Evolutionary conservation across 768 basidiomycete species (phyloP).

Genomic region (Cystofilobasidium bisporidii): DNA sequence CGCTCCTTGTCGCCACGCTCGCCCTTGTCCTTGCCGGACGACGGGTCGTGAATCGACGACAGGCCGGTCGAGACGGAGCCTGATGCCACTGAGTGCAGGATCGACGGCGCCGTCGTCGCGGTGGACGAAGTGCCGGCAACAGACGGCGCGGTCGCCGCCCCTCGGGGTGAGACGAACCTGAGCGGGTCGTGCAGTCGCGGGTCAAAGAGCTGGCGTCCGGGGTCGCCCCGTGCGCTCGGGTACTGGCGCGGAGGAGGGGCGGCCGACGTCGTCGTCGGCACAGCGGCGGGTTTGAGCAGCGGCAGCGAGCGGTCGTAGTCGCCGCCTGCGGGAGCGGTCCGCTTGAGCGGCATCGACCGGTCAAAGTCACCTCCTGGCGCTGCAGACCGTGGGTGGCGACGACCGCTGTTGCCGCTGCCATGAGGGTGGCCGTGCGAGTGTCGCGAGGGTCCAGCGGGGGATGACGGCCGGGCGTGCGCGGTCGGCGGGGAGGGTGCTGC

Average conservation of each 20-base stretch:
- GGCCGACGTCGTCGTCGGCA: neutral
- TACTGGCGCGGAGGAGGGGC: neutral
- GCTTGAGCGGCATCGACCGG: conserved; percentile 16
- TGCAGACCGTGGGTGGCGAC: neutral
- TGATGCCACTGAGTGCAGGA: conserved; percentile 33
- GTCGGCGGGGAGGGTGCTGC: neutral
- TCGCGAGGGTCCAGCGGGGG: neutral
- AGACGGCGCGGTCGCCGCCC: conserved; percentile 14
- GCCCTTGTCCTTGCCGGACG: conserved; percentile 18
- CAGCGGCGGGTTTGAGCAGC: neutral
- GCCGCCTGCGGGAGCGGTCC: neutral
- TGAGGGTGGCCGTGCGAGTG: neutral
- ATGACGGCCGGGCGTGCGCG: neutral
- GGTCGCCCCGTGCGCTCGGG: neutral
- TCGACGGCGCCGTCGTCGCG: conserved; percentile 26
- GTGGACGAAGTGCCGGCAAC: conserved; percentile 39
- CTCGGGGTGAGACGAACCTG: conserved; percentile 48
- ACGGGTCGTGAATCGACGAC: conserved; percentile 31
- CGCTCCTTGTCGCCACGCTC: conserved; percentile 33
- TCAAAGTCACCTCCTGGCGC: conserved; percentile 25
- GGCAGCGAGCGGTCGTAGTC: conserved; percentile 13
- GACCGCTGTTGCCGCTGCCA: neutral
- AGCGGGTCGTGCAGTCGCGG: conserved; percentile 85
- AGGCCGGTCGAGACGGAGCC: conserved; percentile 5
- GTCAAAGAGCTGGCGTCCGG: conserved; percentile 45